These are phyloP conservation scores for Lasiosphaeriaceae sp. DNA, from an alignment of 495 filamentous ascomycete species.

Conservation along the genomic window DNA sequence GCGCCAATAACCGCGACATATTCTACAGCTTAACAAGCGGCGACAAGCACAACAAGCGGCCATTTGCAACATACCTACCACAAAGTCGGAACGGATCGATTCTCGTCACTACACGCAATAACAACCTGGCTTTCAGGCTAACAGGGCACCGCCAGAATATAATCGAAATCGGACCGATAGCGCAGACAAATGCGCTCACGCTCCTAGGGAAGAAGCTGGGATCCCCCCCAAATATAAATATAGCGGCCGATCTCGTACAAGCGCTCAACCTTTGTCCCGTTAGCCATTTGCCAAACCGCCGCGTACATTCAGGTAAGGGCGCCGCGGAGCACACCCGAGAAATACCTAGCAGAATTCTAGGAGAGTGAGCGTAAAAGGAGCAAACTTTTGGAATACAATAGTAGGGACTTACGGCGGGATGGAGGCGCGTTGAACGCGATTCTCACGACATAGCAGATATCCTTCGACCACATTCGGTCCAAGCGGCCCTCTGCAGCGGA, in stretches of 20 bases:
- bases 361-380: slow-evolving; percentile 27
- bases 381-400: slow-evolving; percentile 28
- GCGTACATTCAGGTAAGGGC: no score
- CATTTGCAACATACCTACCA: slow-evolving; percentile 36
- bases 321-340: no score
- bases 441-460: no score
- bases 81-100: slow-evolving; percentile 35
- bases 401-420: no score
- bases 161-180: slow-evolving; percentile 22
- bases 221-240: slow-evolving; percentile 10
- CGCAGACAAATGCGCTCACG: slow-evolving; percentile 13
- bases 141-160: slow-evolving; percentile 12
- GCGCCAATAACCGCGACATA: slow-evolving; percentile 37
- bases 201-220: slow-evolving; percentile 32
- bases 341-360: slow-evolving; percentile 38
- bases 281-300: no score
- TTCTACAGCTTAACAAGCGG: slow-evolving; percentile 13
- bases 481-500: slow-evolving; percentile 27
- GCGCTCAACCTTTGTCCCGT: slow-evolving; percentile 45
- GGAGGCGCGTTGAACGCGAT: no score
- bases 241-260: slow-evolving; percentile 23
- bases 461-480: no score
- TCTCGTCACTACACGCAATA: slow-evolving; percentile 31
- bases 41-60: background rate
- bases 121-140: slow-evolving; percentile 22